phyloP scores from a whole-genome alignment of 345 rosid genomes.

The Firmiana major region DNA sequence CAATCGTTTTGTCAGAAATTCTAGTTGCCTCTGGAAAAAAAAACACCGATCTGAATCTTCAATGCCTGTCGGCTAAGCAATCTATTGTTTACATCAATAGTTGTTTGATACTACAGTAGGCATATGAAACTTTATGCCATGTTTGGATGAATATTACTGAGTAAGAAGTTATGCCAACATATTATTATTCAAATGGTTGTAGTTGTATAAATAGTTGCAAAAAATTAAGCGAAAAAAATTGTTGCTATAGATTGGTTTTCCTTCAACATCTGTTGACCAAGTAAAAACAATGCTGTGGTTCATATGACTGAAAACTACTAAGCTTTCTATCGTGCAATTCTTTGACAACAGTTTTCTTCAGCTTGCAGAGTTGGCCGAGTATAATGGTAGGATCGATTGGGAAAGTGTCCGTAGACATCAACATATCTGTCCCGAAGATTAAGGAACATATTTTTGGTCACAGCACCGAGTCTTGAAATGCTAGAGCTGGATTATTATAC shows the following conservation, averaged over 20 bases:
- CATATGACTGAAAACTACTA: no score
- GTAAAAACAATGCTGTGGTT: no score
- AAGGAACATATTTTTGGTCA: background rate
- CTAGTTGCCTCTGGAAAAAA: no score
- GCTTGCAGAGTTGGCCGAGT: background rate
- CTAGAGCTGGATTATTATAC: background rate
- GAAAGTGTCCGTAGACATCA: background rate
- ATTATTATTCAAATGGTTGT: background rate
- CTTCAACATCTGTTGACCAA: no score
- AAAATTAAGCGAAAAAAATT: background rate
- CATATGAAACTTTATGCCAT: background rate
- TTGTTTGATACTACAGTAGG: background rate
- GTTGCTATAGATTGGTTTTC: no score
- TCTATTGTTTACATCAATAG: background rate
- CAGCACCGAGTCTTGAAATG: background rate
- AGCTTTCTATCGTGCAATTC: background rate
- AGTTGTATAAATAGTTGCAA: background rate
- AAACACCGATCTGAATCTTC: no score
- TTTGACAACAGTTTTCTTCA: background rate
- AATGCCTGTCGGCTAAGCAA: no score
- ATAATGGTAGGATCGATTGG: background rate
- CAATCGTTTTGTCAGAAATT: no score
- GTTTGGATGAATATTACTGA: background rate
- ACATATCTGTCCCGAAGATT: background rate
- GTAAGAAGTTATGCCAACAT: background rate